A percentile compares a stretch with the other conserved stretches of the same genome.
phyloP scores from a whole-genome alignment of 495 filamentous ascomycete species.

The Collariella sp. region DNA sequence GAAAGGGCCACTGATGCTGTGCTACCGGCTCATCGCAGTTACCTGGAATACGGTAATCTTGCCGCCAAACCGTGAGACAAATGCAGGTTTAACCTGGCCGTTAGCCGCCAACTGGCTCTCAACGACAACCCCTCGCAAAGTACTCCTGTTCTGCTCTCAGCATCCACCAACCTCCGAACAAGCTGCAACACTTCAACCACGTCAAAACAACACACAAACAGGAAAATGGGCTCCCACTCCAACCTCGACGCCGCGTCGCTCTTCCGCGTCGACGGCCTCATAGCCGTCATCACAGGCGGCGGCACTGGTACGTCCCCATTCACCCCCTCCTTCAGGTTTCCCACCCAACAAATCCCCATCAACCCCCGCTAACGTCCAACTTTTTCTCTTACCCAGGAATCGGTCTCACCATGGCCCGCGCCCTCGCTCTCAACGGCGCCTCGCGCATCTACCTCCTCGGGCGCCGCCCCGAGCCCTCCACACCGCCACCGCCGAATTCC shows the following conservation, averaged over 20 bases:
- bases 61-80: too few relatives aligned
- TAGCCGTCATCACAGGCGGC: slow-evolving; percentile 55
- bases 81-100: too few relatives aligned
- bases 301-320: slow-evolving; percentile 42
- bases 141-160: too few relatives aligned
- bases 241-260: slow-evolving; percentile 22
- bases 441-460: slow-evolving; percentile 61
- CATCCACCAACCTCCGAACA: too few relatives aligned
- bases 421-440: slow-evolving; percentile 56
- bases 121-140: too few relatives aligned
- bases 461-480: slow-evolving; percentile 47
- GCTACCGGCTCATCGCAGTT: too few relatives aligned
- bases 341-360: neutral
- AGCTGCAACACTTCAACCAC: too few relatives aligned
- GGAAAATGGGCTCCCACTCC: too few relatives aligned
- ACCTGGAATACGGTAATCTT: too few relatives aligned
- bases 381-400: slow-evolving; percentile 40
- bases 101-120: too few relatives aligned
- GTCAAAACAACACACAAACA: too few relatives aligned
- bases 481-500: slow-evolving; percentile 28
- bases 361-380: neutral
- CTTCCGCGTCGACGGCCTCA: slow-evolving; percentile 50
- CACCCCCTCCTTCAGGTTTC: neutral
- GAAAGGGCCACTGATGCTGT: too few relatives aligned
- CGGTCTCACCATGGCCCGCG: slow-evolving; percentile 55